Evolutionary conservation across 768 basidiomycete species (phyloP).

Genomic region (Tylopilus sp.): DNA sequence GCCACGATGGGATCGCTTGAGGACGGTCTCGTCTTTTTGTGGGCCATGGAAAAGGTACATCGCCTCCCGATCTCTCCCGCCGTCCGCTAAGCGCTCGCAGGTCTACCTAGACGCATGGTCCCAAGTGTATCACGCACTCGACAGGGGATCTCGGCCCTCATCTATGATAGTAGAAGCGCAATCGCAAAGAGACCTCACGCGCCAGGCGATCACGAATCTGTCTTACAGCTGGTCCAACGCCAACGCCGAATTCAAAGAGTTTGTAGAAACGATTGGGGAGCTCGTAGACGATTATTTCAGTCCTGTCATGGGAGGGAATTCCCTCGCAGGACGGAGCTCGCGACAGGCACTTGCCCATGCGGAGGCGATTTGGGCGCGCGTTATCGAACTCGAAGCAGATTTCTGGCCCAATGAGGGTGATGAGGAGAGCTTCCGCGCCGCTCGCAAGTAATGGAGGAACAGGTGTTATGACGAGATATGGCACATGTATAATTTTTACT

Average conservation of each 20-base stretch:
- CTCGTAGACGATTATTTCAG: slow-evolving; percentile 41
- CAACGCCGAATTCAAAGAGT: slow-evolving; percentile 46
- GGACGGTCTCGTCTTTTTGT: slow-evolving; percentile 69
- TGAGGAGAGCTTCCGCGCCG: slow-evolving; percentile 17
- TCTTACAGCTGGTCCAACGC: slow-evolving; percentile 57
- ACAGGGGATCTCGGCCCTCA: not conserved
- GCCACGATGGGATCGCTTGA: slow-evolving; percentile 43
- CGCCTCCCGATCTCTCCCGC: too few relatives aligned
- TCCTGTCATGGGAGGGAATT: slow-evolving; percentile 34
- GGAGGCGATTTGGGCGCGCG: slow-evolving; percentile 53
- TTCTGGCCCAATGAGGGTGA: slow-evolving; percentile 56
- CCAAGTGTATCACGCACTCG: slow-evolving; percentile 33
- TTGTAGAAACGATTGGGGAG: slow-evolving; percentile 47
- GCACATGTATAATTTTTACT: too few relatives aligned
- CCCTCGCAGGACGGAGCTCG: slow-evolving; percentile 11
- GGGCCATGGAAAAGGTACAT: slow-evolving; percentile 75
- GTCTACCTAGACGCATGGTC: slow-evolving; percentile 71
- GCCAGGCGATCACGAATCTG: slow-evolving; percentile 42
- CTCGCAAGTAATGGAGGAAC: not conserved
- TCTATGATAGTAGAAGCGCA: not conserved
- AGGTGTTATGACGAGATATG: not conserved
- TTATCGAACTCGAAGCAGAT: slow-evolving; percentile 55
- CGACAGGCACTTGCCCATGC: slow-evolving; percentile 29
- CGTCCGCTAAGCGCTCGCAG: slow-evolving; percentile 31
- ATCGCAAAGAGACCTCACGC: slow-evolving; percentile 11